Evolutionary conservation across 2,329 filamentous ascomycete genomes (phyloP).

Genomic region (Aspergillus terreus): DNA sequence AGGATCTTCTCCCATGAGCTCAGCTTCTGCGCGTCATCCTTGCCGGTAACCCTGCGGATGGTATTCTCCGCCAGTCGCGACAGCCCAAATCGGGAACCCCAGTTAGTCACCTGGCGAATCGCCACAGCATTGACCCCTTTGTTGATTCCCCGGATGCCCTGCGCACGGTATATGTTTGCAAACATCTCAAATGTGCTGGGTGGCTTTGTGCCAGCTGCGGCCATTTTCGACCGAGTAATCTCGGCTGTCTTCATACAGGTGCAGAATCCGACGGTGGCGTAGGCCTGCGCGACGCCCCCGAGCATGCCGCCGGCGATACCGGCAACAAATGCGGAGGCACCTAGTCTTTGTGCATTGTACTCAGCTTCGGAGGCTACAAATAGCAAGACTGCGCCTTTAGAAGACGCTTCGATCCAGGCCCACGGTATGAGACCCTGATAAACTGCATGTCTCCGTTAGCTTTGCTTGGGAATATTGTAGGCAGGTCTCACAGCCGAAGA

Average conservation of each 20-base stretch:
- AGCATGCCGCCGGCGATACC: slow-evolving; percentile 86
- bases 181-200: slow-evolving; percentile 57
- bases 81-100: slow-evolving; percentile 1
- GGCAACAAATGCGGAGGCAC: slow-evolving; percentile 75
- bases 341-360: slow-evolving; percentile 77
- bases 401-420: slow-evolving; percentile 99
- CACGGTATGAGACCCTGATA: slow-evolving; percentile 91
- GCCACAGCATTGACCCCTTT: slow-evolving; percentile 4
- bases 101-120: slow-evolving; percentile 3
- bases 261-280: slow-evolving; percentile 98
- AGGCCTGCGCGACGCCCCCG: slow-evolving; percentile 90
- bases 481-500: neutral
- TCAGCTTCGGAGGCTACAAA: slow-evolving; percentile 97
- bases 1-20: slow-evolving; percentile 14
- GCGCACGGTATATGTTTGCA: neutral
- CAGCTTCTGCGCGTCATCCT: slow-evolving; percentile 3
- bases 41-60: slow-evolving; percentile 2
- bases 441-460: slow-evolving; percentile 51
- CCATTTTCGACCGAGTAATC: slow-evolving; percentile 93
- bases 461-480: neutral
- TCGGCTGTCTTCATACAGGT: slow-evolving; percentile 99
- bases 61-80: neutral
- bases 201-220: slow-evolving; percentile 71
- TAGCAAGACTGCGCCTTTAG: slow-evolving; percentile 94
- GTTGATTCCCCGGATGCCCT: slow-evolving; percentile 1